Percentiles rank a stretch among this genome's conserved stretches.
Conservation (phyloP, 768 basidiomycete species). For the Tulasnella sp. region DNA sequence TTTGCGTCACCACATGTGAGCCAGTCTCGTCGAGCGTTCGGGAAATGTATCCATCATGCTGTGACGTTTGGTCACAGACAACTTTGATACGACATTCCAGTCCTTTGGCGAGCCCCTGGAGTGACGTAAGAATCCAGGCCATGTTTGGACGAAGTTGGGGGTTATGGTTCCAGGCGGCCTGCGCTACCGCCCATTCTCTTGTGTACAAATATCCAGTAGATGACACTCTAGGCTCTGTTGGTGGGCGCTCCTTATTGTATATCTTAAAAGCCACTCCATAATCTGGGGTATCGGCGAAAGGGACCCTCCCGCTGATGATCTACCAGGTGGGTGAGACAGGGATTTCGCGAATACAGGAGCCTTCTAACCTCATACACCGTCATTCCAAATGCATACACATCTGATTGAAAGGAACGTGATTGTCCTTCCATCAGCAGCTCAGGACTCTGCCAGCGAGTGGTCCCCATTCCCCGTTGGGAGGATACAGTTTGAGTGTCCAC, state of each 20-base stretch:
- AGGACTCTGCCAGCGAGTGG: not conserved
- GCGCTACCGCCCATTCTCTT: not conserved
- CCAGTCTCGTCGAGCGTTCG: not conserved
- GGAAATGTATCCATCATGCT: not conserved
- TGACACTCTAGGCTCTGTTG: not conserved
- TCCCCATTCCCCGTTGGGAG: not conserved
- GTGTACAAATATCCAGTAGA: not conserved
- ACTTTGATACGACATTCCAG: not conserved
- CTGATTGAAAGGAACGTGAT: not conserved
- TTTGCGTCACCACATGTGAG: not conserved
- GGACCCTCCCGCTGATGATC: not conserved
- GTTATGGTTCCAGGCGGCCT: not conserved
- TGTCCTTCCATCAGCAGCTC: not conserved
- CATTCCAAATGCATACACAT: not conserved
- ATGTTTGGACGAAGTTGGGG: not conserved
- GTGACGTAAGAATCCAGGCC: not conserved
- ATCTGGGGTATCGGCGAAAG: not conserved
- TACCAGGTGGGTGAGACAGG: not conserved
- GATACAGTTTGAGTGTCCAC: not conserved
- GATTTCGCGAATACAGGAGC: not conserved
- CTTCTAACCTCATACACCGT: not conserved
- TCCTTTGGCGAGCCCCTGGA: not conserved
- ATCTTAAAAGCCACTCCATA: not conserved
- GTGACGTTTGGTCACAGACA: not conserved
- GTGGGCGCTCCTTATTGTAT: not conserved